These are phyloP conservation scores for Pythium rishiriense DNA, from an alignment of 352 stramenopile genomes.

Conservation along the genomic window DNA sequence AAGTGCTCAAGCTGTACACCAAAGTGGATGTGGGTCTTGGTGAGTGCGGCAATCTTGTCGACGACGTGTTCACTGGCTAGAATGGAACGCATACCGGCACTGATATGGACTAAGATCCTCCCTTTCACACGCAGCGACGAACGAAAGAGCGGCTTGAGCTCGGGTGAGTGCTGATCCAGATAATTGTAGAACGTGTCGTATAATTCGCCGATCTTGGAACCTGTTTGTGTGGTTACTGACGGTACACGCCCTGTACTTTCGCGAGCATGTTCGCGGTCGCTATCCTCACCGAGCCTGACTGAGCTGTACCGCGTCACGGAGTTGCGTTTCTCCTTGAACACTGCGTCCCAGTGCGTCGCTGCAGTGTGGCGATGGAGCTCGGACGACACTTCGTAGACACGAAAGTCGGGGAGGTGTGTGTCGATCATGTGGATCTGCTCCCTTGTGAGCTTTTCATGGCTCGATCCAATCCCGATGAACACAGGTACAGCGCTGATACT, in stretches of 20 bases:
- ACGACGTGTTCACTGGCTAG: slow-evolving; percentile 48
- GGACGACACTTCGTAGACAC: too few relatives aligned
- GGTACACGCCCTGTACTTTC: too few relatives aligned
- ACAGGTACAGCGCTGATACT: not conserved
- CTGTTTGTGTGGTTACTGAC: too few relatives aligned
- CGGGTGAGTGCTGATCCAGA: slow-evolving; percentile 39
- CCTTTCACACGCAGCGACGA: slow-evolving; percentile 65
- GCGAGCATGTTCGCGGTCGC: too few relatives aligned
- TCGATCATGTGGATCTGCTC: too few relatives aligned
- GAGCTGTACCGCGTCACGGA: not conserved
- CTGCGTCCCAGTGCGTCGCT: too few relatives aligned
- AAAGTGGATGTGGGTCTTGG: slow-evolving; percentile 71
- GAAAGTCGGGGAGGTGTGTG: too few relatives aligned
- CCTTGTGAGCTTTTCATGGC: not conserved
- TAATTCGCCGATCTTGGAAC: too few relatives aligned
- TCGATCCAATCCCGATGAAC: not conserved
- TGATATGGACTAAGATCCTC: slow-evolving; percentile 90
- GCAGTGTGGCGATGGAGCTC: too few relatives aligned
- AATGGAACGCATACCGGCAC: slow-evolving; percentile 46
- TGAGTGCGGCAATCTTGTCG: slow-evolving; percentile 57
- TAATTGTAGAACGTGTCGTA: slow-evolving; percentile 53
- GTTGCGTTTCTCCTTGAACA: not conserved
- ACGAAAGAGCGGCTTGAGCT: slow-evolving; percentile 46
- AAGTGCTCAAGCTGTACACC: slow-evolving; percentile 90
- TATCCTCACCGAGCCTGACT: too few relatives aligned